Evolutionary conservation across 495 filamentous ascomycete genomes (phyloP), one percentile per base, ranked within the genome.

Genomic region (Hypomontagnella submonticulosa): DNA sequence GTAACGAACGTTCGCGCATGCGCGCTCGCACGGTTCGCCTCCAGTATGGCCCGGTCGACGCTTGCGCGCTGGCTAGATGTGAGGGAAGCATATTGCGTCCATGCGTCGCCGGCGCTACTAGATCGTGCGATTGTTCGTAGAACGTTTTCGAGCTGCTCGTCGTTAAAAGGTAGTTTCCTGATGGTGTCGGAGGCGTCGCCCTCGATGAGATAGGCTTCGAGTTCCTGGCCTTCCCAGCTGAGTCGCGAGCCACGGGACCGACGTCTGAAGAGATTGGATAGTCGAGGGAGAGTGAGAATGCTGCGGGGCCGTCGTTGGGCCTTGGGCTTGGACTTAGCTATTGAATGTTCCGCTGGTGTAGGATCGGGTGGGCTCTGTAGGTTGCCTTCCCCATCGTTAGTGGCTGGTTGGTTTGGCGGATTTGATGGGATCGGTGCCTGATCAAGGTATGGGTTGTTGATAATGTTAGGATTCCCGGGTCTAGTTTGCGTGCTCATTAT

Each of bases 161-260:
- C 55, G 16, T 30, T 12, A 18, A 66, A 60, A 2, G 49, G 63
- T 0, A 66, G 42, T 7, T 53, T 55, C 34, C 56, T 49, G 1
- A 54, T 23, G 12, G 30, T 19, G 10, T 16, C 10, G 2, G 43
- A 37, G 12, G n/a, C 13, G 33, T 55, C 48, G 2, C 8, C 8
- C 11, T 66, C 63, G 42, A 66, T 43, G n/a, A 66, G 37, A 18
- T 60, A 66, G 0, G 49, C 56, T 8, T 60, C 63, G 12, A 66
- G 43, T 32, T 66, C 56, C 15, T 50, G 8, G 23, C 42, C 59
- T 16, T 53, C 19, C 32, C 36, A 41, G 33, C 42, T 15, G 9
- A 27, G 23, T 3, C n/a, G 12, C 1, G 1, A 13, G 13, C 0
- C 12, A 19, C 16, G 46, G 1, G 37, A n/a, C 23, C 33, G 54